A percentile compares a stretch with the other conserved stretches of the same genome.
Conservation (phyloP, 306 rosid genomes). For the Ormosia semicastrata region DNA sequence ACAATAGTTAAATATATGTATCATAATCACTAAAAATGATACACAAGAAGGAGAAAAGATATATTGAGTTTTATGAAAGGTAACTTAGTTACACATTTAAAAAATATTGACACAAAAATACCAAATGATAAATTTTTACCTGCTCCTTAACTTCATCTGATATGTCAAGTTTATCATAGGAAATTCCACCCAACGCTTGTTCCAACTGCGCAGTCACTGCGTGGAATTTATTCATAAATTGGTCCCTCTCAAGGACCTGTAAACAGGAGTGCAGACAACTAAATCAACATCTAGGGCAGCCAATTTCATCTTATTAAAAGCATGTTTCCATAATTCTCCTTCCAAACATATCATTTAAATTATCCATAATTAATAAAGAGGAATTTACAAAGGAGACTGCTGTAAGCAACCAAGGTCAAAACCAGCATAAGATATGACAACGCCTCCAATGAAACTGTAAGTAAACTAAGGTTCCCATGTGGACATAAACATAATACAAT, state of each 20-base stretch:
- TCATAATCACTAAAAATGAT: not conserved
- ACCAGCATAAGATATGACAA: not conserved
- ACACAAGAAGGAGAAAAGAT: not conserved
- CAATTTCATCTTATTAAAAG: not conserved
- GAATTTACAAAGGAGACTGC: not conserved
- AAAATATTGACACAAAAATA: not conserved
- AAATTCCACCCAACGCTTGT: slow-evolving; percentile 64
- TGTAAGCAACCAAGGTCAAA: slow-evolving; percentile 6
- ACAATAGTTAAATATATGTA: not conserved
- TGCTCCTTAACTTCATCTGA: slow-evolving; percentile 99
- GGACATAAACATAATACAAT: not conserved
- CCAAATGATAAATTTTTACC: slow-evolving; percentile 40
- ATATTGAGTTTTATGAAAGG: not conserved
- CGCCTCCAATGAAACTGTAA: not conserved
- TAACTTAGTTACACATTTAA: not conserved
- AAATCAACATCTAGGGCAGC: slow-evolving; percentile 26
- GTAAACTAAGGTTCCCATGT: not conserved
- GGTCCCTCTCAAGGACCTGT: slow-evolving; percentile 88
- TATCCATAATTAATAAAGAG: not conserved
- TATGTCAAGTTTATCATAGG: slow-evolving; percentile 77
- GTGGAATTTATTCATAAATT: slow-evolving; percentile 62
- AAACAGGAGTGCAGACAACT: not conserved
- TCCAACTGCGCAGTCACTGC: slow-evolving; percentile 75
- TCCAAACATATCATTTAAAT: slow-evolving; percentile 1
- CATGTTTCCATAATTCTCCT: slow-evolving; percentile 1